Conservation (phyloP, 768 basidiomycete species). For the Heimioporus sp. region DNA sequence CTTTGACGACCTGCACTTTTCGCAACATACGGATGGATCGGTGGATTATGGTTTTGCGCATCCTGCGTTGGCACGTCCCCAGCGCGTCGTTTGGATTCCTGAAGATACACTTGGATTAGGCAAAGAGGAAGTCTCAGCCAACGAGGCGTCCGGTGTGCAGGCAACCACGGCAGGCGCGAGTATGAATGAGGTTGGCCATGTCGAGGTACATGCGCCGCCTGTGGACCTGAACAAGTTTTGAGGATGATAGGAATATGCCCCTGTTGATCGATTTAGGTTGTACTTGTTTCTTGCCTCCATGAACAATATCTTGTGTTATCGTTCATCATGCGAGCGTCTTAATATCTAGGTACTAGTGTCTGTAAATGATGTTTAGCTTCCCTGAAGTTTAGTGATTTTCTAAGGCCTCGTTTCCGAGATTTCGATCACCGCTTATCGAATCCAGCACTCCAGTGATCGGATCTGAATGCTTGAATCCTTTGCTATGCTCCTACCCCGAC, state of each 20-base stretch:
- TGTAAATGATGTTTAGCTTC: too few species aligned
- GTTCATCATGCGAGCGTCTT: background rate
- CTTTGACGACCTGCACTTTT: conserved; percentile 21
- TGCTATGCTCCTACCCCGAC: too few species aligned
- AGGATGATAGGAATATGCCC: background rate
- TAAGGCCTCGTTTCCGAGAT: too few species aligned
- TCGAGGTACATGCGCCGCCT: conserved; percentile 29
- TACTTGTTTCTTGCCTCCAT: too few species aligned
- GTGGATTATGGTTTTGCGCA: conserved; percentile 77
- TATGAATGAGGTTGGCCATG: conserved; percentile 62
- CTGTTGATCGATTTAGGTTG: too few species aligned
- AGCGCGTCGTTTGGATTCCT: conserved; percentile 85
- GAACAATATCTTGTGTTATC: background rate
- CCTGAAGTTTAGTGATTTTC: too few species aligned
- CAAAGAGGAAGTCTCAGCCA: conserved; percentile 57
- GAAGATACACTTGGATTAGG: conserved; percentile 55
- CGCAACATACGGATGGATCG: conserved; percentile 24
- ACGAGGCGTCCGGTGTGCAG: conserved; percentile 49
- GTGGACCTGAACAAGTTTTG: conserved; percentile 31
- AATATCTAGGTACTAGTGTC: too few species aligned
- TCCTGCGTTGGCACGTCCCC: conserved; percentile 73
- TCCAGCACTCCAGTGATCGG: too few species aligned
- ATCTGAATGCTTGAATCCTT: too few species aligned
- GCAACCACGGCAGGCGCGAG: conserved; percentile 48
- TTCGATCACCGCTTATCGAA: too few species aligned